Percentiles rank a stretch among this genome's conserved stretches.
Evolutionary conservation across 2,329 filamentous ascomycete genomes (phyloP).

Genomic region (Metarhizium humberi): DNA sequence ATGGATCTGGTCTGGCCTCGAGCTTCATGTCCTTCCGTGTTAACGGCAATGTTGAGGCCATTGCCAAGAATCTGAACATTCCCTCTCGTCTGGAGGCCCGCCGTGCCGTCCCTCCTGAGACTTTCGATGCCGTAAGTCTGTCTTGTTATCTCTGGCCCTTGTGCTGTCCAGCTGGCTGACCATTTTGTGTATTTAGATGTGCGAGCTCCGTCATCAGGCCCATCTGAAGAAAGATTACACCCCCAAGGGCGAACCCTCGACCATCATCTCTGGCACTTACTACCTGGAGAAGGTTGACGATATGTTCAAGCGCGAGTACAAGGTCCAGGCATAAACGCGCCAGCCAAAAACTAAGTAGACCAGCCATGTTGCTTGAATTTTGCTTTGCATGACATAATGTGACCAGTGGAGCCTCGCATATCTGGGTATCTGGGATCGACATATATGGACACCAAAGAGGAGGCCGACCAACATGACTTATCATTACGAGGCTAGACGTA

Average conservation of each 20-base stretch:
- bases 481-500: slow-evolving; percentile 8
- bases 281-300: slow-evolving; percentile 75
- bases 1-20: slow-evolving; percentile 65
- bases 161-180: neutral
- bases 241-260: slow-evolving; percentile 59
- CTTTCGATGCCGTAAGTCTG: slow-evolving; percentile 57
- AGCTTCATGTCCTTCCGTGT: slow-evolving; percentile 68
- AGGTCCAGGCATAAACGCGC: slow-evolving; percentile 55
- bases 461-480: neutral
- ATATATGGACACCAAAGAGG: neutral
- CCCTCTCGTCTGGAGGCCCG: slow-evolving; percentile 58
- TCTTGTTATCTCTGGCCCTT: neutral
- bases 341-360: neutral
- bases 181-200: slow-evolving; percentile 47
- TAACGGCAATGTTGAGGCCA: slow-evolving; percentile 57
- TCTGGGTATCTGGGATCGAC: slow-evolving; percentile 3
- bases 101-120: slow-evolving; percentile 57
- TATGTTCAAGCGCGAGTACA: slow-evolving; percentile 77
- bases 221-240: slow-evolving; percentile 74
- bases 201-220: slow-evolving; percentile 70
- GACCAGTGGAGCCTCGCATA: neutral
- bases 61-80: slow-evolving; percentile 61
- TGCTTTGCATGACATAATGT: slow-evolving; percentile 1
- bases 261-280: slow-evolving; percentile 59
- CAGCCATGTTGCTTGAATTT: slow-evolving; percentile 4